Base-by-base conservation (phyloP, 2,329 filamentous ascomycete species). In the Zasmidium angulare region DNA sequence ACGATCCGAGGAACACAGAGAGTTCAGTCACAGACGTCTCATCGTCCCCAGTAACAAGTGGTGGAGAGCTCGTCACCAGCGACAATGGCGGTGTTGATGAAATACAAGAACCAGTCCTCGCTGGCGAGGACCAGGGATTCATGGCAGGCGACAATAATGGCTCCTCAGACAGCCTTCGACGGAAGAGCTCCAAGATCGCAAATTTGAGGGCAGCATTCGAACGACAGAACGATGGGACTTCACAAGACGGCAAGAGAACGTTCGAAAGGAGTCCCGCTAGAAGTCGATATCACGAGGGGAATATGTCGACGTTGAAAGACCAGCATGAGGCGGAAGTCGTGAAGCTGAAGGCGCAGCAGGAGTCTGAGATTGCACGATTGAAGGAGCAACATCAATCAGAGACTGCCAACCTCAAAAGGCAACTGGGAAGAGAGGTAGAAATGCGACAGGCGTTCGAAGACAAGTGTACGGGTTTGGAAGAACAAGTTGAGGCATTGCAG, bases 161-260 rank as follows among this genome's bases (percentile, higher is more conserved):
- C 26, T 29, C 26, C 7, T 10, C 9, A 29, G 58, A 56, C 40
- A 63, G 58, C 49, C 49, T 68, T 12, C 59, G 66, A 23, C 62
- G 64, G 31, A 64, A 63, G 21, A 63, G 62, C 24, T 65, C 66
- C 10, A 70, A 69, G 48, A 69, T 71, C n/a, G 69, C 69, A n/a
- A 66, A 61, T 50, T 55, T 71, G 46, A 61, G 67, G 36, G 67
- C 66, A 10, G 64, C 68, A 11, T 71, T 71, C 55, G 69, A 71
- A 58, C 63, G 65, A 23, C 55, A 60, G 24, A 40, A 56, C 17
- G 55, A 60, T 14, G 36, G 23, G 31, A n/a, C 54, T 7, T 50
- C 56, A 20, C 40, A 49, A n/a, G 55, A 53, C 14, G 55, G 52
- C 1, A 55, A 52, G 17, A 57, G 31, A 20, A 53, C 52, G 23